Conservation (phyloP, 768 basidiomycete species). For the Pleurotus ostreatus region DNA sequence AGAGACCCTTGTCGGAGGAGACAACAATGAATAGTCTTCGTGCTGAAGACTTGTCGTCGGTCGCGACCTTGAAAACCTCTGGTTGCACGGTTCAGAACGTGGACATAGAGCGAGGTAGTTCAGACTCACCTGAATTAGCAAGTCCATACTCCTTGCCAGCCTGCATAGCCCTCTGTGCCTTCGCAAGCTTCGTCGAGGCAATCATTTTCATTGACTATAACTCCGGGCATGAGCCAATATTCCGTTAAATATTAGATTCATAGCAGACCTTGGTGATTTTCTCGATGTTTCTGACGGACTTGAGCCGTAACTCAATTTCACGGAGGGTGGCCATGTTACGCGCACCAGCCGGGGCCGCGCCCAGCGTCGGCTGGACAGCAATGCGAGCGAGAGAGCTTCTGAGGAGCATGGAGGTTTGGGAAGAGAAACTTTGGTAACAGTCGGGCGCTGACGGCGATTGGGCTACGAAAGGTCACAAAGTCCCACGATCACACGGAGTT, state of each 20-base stretch:
- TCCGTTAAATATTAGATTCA: not conserved
- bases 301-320: constrained; percentile 93
- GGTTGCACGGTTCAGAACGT: constrained; percentile 11
- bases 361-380: constrained; percentile 30
- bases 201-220: constrained; percentile 97
- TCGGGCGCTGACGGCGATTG: constrained; percentile 41
- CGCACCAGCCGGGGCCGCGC: constrained; percentile 46
- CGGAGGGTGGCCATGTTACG: constrained; percentile 96
- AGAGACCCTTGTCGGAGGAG: constrained; percentile 98
- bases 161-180: constrained; percentile 92
- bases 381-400: constrained; percentile 41
- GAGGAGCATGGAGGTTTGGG: constrained; percentile 38
- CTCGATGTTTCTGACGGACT: constrained; percentile 97
- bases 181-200: constrained; percentile 93
- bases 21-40: constrained; percentile 90
- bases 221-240: constrained; percentile 9
- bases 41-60: constrained; percentile 62
- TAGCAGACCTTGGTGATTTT: constrained; percentile 94
- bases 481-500: constrained; percentile 29
- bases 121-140: constrained; percentile 77
- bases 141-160: constrained; percentile 90
- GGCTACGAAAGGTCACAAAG: constrained; percentile 15
- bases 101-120: constrained; percentile 9
- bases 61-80: constrained; percentile 87
- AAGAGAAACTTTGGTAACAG: constrained; percentile 12